A percentile compares a stretch with the other conserved stretches of the same genome.
Evolutionary conservation across 345 rosid genomes (phyloP).

Genomic region (Dipteronia dyeriana): DNA sequence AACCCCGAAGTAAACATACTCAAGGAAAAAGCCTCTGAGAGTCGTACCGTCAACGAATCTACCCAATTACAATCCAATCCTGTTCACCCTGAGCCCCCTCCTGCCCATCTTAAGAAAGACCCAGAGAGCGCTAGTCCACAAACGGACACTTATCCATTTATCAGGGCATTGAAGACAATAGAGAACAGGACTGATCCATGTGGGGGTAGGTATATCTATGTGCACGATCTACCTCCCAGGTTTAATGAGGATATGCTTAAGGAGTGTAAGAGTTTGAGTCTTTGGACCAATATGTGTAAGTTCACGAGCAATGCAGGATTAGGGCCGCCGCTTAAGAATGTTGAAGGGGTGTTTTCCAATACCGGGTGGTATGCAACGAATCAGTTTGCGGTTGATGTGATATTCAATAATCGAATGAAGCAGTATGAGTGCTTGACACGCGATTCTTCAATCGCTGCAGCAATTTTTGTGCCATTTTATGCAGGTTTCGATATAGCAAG

Average conservation of each 20-base stretch:
- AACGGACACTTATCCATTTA: constrained; percentile 48
- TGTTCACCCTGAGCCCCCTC: constrained; percentile 22
- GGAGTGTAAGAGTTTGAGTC: constrained; percentile 79
- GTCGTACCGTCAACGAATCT: constrained; percentile 34
- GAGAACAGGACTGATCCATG: constrained; percentile 83
- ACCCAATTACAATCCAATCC: constrained; percentile 33
- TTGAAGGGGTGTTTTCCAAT: constrained; percentile 75
- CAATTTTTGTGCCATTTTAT: constrained; percentile 83
- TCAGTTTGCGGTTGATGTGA: constrained; percentile 89
- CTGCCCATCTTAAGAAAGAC: constrained; percentile 13
- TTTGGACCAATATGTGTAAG: constrained; percentile 94
- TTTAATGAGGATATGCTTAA: constrained; percentile 88
- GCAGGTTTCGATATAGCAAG: constrained; percentile 88
- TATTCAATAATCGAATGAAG: constrained; percentile 82
- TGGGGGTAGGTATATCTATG: constrained; percentile 81
- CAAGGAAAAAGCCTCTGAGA: not conserved
- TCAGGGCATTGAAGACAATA: constrained; percentile 65
- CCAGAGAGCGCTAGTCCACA: not conserved
- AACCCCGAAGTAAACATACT: constrained; percentile 19
- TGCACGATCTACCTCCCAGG: constrained; percentile 72
- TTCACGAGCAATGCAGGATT: constrained; percentile 74
- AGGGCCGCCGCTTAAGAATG: constrained; percentile 83
- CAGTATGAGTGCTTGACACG: constrained; percentile 80
- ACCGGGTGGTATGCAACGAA: constrained; percentile 86
- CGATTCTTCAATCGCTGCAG: constrained; percentile 85